A percentile compares a stretch with the other conserved stretches of the same genome.
phyloP scores from a whole-genome alignment of 139 green algal species.

The Micractinium sp. region DNA sequence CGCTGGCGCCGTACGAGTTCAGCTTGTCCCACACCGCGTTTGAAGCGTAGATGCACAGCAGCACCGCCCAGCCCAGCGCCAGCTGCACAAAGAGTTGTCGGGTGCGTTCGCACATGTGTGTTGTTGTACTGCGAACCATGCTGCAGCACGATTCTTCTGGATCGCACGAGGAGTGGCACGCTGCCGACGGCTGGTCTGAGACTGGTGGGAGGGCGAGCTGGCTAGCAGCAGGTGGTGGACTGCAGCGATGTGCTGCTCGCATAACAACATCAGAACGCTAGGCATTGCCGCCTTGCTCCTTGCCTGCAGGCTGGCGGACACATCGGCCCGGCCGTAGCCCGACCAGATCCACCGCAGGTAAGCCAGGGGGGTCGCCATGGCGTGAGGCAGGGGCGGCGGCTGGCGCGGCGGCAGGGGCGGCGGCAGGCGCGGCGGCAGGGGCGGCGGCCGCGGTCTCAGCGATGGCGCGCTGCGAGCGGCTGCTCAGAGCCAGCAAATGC shows the following conservation, averaged over 20 bases:
- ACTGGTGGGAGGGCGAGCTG: not conserved
- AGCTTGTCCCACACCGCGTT: slow-evolving; percentile 3
- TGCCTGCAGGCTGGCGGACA: not conserved
- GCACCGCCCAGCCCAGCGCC: not conserved
- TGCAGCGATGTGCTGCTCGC: too few relatives aligned
- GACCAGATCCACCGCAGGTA: not conserved
- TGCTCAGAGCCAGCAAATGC: too few relatives aligned
- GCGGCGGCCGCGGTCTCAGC: too few relatives aligned
- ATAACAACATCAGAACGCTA: not conserved
- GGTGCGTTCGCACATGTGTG: too few relatives aligned
- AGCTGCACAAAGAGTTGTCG: not conserved
- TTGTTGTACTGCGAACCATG: too few relatives aligned
- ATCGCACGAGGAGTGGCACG: too few relatives aligned
- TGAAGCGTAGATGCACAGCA: not conserved
- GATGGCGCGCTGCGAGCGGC: too few relatives aligned
- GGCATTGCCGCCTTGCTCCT: too few relatives aligned
- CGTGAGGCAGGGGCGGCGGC: not conserved
- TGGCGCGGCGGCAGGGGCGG: not conserved
- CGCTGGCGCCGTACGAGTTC: not conserved
- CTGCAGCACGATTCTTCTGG: too few relatives aligned
- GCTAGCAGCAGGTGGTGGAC: too few relatives aligned
- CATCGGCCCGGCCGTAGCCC: not conserved
- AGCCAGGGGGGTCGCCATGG: not conserved
- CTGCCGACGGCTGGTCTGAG: too few relatives aligned
- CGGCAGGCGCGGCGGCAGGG: too few relatives aligned